Evolutionary conservation across 108 stramenopile genomes (phyloP), one percentile per base, ranked within the genome.

Genomic region (Fistulifera pelliculosa): DNA sequence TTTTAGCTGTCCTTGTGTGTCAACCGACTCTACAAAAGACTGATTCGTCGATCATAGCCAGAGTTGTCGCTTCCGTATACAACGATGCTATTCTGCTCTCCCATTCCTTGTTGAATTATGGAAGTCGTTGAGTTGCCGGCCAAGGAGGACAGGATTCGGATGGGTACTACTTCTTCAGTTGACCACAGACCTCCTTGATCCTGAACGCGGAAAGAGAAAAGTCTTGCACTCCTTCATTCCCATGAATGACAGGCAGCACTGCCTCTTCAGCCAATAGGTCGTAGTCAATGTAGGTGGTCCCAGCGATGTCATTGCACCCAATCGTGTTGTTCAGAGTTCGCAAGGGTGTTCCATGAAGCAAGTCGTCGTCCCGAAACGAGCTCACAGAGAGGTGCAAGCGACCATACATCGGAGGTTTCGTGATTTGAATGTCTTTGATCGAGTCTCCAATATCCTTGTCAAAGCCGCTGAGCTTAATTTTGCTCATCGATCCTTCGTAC

Each of bases 161-260:
- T 62, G 0, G 27, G 47, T 1, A 58, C 74, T 3, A 48, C 38
- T 2, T 27, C 35, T 52, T 65, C 64, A 0, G 18, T 42, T 18
- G 74, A 76, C 74, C 68, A 70, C 16, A 39, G 44, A 2, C 74
- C 74, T 12, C 43, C 19, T 7, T 52, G 39, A 40, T 76, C 74
- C n/a, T 40, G 39, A 8, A 67, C 74, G 25, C 69, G 69, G 51
- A 76, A 76, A 1, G 39, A 23, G 43, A 76, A 76, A 28, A 54
- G 41, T 76, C 74, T 8, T 52, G 16, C 21, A 10, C 15, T 51
- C 18, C n/a, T 22, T 40, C 56, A 14, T 11, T 21, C 6, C 48
- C 58, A 8, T 23, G 56, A 26, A 47, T 10, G 16, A 16, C n/a
- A 1, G 38, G 38, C 1, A 60, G 5, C 21, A 12, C 17, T 12